These are phyloP conservation scores for Citrus medica DNA, from an alignment of 345 rosid genomes.

Conservation along the genomic window DNA sequence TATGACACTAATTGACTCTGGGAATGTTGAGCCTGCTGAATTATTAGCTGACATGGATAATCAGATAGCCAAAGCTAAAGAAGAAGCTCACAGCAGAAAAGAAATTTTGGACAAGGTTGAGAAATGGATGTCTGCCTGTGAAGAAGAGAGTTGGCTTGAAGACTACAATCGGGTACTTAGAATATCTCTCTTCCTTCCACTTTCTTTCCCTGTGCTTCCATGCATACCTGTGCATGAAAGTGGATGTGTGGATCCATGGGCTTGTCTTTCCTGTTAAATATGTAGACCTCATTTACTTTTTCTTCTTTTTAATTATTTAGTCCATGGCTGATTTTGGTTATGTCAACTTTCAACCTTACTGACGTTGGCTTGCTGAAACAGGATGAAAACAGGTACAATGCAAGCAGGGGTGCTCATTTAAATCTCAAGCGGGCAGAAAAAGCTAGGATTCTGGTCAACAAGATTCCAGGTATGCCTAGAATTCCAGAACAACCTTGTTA, in stretches of 20 bases:
- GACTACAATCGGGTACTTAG: constrained; percentile 81
- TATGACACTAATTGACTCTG: constrained; percentile 79
- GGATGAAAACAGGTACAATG: constrained; percentile 97
- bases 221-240: background rate
- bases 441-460: constrained; percentile 87
- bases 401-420: constrained; percentile 96
- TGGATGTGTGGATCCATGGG: background rate
- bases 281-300: background rate
- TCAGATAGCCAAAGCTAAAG: constrained; percentile 85
- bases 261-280: background rate
- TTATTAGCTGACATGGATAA: constrained; percentile 91
- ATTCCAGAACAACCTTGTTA: background rate
- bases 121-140: constrained; percentile 99
- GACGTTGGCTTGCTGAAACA: constrained; percentile 33
- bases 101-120: constrained; percentile 96
- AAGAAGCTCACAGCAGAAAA: constrained; percentile 87
- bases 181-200: background rate
- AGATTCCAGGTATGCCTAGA: constrained; percentile 77
- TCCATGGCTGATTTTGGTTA: background rate
- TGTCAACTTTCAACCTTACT: background rate
- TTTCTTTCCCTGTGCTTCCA: background rate
- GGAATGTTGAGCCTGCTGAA: constrained; percentile 87
- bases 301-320: background rate
- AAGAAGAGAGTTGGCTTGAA: constrained; percentile 99
- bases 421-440: constrained; percentile 99